Evolutionary conservation across 495 filamentous ascomycete species (phyloP).

Genomic region (Annulohypoxylon maeteangense): DNA sequence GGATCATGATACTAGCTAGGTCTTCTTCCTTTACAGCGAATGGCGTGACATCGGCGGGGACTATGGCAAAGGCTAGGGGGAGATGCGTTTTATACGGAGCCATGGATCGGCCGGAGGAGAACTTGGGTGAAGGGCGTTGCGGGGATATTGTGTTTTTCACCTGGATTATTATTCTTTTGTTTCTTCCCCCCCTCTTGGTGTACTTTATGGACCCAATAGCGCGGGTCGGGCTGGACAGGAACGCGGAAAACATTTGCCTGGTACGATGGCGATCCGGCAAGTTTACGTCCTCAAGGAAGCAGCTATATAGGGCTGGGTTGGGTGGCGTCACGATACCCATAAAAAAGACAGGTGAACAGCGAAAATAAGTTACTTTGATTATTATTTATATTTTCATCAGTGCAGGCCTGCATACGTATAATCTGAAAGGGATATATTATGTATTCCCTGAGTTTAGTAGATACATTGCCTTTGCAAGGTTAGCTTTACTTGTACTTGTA

Average conservation of each 20-base stretch:
- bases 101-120: constrained; percentile 2
- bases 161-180: background rate
- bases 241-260: constrained; percentile 19
- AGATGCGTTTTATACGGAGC: background rate
- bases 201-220: constrained; percentile 1
- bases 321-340: constrained; percentile 37
- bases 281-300: constrained; percentile 9
- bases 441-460: background rate
- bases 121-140: constrained; percentile 16
- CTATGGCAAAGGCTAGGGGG: no score
- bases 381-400: background rate
- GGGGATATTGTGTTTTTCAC: background rate
- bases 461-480: no score
- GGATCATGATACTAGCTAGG: background rate
- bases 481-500: no score
- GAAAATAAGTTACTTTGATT: constrained; percentile 5
- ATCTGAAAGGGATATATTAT: background rate
- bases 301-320: constrained; percentile 40
- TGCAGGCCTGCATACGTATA: background rate
- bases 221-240: background rate
- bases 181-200: background rate
- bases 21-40: constrained; percentile 1
- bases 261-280: background rate
- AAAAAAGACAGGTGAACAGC: constrained; percentile 30
- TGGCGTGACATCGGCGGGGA: constrained; percentile 22